These are phyloP conservation scores for Anethum foeniculum DNA, from an alignment of 140 eudicot species.

Conservation along the genomic window DNA sequence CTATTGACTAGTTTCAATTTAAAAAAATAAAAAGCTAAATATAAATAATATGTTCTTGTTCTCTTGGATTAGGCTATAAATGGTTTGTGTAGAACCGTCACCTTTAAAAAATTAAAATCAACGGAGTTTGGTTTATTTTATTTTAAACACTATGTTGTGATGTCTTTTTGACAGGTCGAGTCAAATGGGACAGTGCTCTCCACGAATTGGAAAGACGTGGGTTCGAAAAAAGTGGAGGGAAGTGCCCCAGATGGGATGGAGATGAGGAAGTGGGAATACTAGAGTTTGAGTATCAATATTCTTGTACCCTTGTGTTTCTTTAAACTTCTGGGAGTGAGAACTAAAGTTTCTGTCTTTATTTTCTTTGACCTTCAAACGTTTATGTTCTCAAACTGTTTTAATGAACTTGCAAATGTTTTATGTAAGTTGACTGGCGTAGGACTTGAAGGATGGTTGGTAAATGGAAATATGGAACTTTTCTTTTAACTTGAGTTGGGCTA, in stretches of 20 bases:
- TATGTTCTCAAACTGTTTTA: not conserved
- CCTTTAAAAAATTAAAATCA: not conserved
- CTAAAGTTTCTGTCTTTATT: not conserved
- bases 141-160: not conserved
- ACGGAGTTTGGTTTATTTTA: not conserved
- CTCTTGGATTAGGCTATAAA: not conserved
- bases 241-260: slow-evolving; percentile 31
- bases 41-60: not conserved
- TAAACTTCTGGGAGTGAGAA: not conserved
- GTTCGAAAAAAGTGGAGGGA: slow-evolving; percentile 22
- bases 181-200: slow-evolving; percentile 34
- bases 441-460: not conserved
- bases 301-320: not conserved
- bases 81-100: not conserved
- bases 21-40: not conserved
- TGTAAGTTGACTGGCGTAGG: not conserved
- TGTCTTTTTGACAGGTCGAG: slow-evolving; percentile 17
- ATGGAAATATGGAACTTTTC: not conserved
- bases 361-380: not conserved
- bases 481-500: not conserved
- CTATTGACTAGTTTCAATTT: not conserved
- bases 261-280: slow-evolving; percentile 29
- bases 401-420: not conserved
- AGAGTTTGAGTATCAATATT: not conserved
- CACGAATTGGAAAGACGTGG: slow-evolving; percentile 30